Evolutionary conservation across 352 stramenopile genomes (phyloP), one percentile per base, ranked within the genome.

Genomic region (Hyaloperonospora arabidopsidis): DNA sequence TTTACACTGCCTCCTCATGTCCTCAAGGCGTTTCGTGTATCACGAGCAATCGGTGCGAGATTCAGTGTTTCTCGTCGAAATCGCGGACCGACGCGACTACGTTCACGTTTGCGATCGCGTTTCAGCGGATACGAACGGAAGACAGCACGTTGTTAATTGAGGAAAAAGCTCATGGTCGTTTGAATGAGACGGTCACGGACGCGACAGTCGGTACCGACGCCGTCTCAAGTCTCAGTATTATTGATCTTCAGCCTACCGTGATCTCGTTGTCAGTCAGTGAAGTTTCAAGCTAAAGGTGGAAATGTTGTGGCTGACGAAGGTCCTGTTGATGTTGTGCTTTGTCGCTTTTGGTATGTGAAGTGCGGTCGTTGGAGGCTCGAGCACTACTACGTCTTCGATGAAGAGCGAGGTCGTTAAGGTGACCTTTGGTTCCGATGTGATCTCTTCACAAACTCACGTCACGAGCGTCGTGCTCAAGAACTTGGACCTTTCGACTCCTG

Each of bases 41-140:
- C 11, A 53, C 44, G 35, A 53, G n/a, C 3, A 54, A 57, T 12
- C 38, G 65, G 19, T 88, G 78, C 46, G 49, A 59, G 7, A 73
- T 74, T 52, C 69, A 78, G 50, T 88, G 78, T 40, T 80, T 84
- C 51, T 32, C 25, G 25, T 56, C 63, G 17, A 39, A 67, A 2
- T 1, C 35, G 2, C 18, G 59, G 44, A 39, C 51, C n/a, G 62
- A 80, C 52, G 47, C 59, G 5, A 22, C 53, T 2, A 61, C 51
- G 6, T 84, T 84, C 46, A 76, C 67, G 17, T 85, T 88, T 52
- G 55, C 85, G 34, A 59, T 88, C 15, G 58, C 61, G n/a, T 84
- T 85, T 34, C 75, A 45, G 13, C 15, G 18, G 14, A 43, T 14
- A 19, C 15, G 12, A 18, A 19, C 36, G 19, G 53, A 73, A 17